These are phyloP conservation scores for Kodamaea hsintzibuensis DNA, from an alignment of 805 yeast genomes.

Conservation along the genomic window DNA sequence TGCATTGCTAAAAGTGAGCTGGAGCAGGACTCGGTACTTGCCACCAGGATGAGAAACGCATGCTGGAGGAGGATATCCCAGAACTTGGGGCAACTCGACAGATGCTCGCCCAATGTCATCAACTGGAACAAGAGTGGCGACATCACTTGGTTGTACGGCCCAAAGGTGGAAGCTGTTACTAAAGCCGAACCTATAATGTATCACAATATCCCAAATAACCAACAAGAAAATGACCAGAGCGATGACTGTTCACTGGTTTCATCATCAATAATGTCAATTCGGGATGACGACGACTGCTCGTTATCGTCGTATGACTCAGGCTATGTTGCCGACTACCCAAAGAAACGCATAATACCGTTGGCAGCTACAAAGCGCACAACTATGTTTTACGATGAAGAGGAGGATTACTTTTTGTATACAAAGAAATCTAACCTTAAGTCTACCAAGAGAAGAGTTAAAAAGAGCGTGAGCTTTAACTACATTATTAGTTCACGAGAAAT, in stretches of 20 bases:
- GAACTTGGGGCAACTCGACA: slow-evolving; percentile 27
- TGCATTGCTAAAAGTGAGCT: slow-evolving; percentile 9
- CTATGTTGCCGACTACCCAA: slow-evolving; percentile 14
- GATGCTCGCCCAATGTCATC: slow-evolving; percentile 43
- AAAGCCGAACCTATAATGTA: background rate
- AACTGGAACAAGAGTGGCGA: slow-evolving; percentile 59
- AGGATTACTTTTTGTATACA: slow-evolving; percentile 12
- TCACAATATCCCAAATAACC: background rate
- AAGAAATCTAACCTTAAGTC: slow-evolving; percentile 8
- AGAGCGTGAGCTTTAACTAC: slow-evolving; percentile 43
- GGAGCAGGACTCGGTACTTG: background rate
- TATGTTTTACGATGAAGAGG: slow-evolving; percentile 5
- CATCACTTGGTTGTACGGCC: slow-evolving; percentile 57
- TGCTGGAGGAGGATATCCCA: slow-evolving; percentile 44
- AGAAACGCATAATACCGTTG: slow-evolving; percentile 9
- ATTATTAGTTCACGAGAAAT: slow-evolving; percentile 47
- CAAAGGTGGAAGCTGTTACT: slow-evolving; percentile 22
- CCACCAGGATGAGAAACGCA: slow-evolving; percentile 30
- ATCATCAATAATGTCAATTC: background rate
- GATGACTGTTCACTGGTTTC: slow-evolving; percentile 3
- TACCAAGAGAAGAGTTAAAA: slow-evolving; percentile 14
- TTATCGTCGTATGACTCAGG: slow-evolving; percentile 17
- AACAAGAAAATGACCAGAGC: background rate
- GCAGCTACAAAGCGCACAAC: slow-evolving; percentile 4
- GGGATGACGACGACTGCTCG: slow-evolving; percentile 14